Conservation (phyloP, 148 eudicot genomes). For the Hydrangea macrophylla region DNA sequence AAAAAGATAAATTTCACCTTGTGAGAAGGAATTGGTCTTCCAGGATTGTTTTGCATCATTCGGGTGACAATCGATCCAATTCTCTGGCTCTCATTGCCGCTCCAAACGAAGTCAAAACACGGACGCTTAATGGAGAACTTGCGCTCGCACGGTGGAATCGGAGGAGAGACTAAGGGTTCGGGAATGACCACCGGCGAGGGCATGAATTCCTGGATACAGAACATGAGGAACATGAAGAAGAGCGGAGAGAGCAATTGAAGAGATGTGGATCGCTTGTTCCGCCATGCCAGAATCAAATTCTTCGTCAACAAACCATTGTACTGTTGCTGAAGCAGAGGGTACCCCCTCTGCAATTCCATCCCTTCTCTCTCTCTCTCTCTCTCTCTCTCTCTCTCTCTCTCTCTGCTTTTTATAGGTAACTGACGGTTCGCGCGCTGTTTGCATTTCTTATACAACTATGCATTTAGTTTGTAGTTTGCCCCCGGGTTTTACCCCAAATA, state of each 20-base stretch:
- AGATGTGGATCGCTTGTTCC: conserved; percentile 58
- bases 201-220: conserved; percentile 60
- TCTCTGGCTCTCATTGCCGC: conserved; percentile 47
- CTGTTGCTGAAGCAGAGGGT: conserved; percentile 55
- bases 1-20: conserved; percentile 40
- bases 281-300: conserved; percentile 67
- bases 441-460: too few species aligned
- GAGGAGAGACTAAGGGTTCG: conserved; percentile 30
- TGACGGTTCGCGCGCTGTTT: too few species aligned
- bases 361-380: conserved; percentile 4
- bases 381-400: not conserved
- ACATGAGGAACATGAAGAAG: conserved; percentile 73
- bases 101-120: conserved; percentile 79
- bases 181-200: conserved; percentile 51
- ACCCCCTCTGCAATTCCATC: conserved; percentile 60
- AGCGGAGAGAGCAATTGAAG: conserved; percentile 73
- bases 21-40: conserved; percentile 44
- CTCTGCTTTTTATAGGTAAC: too few species aligned
- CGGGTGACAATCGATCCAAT: conserved; percentile 39
- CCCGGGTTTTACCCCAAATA: too few species aligned
- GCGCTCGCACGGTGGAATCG: conserved; percentile 70
- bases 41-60: conserved; percentile 71
- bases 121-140: conserved; percentile 46
- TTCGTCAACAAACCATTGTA: conserved; percentile 53
- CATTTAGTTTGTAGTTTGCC: too few species aligned